phyloP scores from a whole-genome alignment of 139 green algal genomes.

The Chlorella vulgaris region DNA sequence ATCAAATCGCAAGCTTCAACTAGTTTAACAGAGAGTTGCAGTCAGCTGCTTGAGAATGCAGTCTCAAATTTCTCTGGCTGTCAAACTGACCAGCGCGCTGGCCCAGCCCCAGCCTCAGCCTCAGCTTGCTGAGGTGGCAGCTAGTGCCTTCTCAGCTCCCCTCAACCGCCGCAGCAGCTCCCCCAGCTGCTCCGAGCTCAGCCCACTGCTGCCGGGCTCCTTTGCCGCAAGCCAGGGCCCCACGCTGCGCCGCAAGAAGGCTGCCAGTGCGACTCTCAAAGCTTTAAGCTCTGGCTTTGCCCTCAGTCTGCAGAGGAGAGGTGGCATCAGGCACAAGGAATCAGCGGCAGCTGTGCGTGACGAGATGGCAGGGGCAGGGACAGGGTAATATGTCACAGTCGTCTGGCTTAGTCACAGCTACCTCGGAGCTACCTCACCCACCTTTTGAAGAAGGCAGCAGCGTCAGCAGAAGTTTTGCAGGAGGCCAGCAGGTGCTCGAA shows the following conservation, averaged over 20 bases:
- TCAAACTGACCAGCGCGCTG: no score
- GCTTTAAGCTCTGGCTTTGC: constrained; percentile 12
- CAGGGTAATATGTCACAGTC: no score
- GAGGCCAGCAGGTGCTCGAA: constrained; percentile 62
- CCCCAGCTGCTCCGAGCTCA: constrained; percentile 9
- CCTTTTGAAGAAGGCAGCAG: constrained; percentile 45
- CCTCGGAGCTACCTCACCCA: no score
- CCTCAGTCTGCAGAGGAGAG: background rate
- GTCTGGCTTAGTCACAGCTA: background rate
- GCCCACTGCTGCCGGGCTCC: background rate
- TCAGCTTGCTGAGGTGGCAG: background rate
- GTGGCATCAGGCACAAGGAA: no score
- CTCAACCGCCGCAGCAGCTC: constrained; percentile 48
- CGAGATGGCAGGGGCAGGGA: background rate
- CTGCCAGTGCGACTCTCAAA: constrained; percentile 8
- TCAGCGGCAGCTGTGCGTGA: background rate
- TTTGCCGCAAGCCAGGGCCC: constrained; percentile 65
- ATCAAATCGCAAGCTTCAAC: no score
- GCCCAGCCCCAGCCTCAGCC: no score
- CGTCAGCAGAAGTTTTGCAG: constrained; percentile 18
- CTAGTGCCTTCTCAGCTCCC: constrained; percentile 44
- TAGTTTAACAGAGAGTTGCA: no score
- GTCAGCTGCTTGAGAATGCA: no score
- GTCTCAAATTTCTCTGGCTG: no score
- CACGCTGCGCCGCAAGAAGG: constrained; percentile 58